These are phyloP conservation scores for Irpex rosettiformis DNA, from an alignment of 1,284 basidiomycete species.

Conservation along the genomic window DNA sequence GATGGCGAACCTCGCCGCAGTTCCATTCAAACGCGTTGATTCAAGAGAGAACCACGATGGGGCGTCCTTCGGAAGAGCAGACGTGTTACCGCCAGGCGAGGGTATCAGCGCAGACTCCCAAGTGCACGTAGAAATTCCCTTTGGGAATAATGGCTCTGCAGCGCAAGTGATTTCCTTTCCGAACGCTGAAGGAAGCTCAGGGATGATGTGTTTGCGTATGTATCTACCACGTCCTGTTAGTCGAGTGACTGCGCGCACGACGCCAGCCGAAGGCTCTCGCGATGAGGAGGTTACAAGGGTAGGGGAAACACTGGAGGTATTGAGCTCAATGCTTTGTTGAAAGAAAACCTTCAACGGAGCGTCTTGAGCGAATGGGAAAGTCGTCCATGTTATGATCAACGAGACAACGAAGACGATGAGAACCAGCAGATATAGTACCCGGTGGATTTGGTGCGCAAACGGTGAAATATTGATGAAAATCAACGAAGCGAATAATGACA, in stretches of 20 bases:
- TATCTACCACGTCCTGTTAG: conserved; percentile 45
- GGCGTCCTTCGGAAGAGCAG: background rate
- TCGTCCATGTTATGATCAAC: conserved; percentile 41
- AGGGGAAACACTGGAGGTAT: background rate
- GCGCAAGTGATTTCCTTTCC: conserved; percentile 23
- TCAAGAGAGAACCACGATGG: conserved; percentile 29
- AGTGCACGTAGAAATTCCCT: conserved; percentile 30
- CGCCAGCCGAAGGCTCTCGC: conserved; percentile 13
- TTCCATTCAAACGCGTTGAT: conserved; percentile 32
- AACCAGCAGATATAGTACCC: conserved; percentile 38
- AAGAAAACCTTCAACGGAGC: conserved; percentile 67
- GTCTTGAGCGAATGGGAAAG: conserved; percentile 58
- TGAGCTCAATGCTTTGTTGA: conserved; percentile 51
- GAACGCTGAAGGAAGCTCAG: conserved; percentile 50
- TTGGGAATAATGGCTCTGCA: conserved; percentile 9
- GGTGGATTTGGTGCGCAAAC: conserved; percentile 52
- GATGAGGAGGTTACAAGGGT: conserved; percentile 7
- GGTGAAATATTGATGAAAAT: conserved; percentile 57
- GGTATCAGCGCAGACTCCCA: conserved; percentile 34
- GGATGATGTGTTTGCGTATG: conserved; percentile 39
- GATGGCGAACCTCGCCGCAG: conserved; percentile 35
- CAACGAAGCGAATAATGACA: conserved; percentile 44
- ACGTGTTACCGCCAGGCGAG: conserved; percentile 26
- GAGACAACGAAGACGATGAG: conserved; percentile 41
- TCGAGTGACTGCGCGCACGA: conserved; percentile 29